These are phyloP conservation scores for Marsdenia floribunda DNA, from an alignment of 257 asterid species.

Conservation along the genomic window DNA sequence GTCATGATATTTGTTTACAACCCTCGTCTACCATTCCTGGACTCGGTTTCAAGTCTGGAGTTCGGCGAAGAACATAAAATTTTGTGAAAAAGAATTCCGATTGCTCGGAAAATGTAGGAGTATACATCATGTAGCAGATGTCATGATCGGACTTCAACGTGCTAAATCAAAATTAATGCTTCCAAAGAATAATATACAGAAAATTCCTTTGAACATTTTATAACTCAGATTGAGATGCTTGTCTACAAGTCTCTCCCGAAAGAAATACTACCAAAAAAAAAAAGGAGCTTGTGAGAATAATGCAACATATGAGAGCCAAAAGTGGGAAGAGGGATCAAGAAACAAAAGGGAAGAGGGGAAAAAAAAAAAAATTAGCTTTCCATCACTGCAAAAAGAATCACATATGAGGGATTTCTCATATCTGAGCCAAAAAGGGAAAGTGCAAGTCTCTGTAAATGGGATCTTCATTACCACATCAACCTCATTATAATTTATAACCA, in stretches of 20 bases:
- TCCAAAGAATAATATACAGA: constrained; percentile 5
- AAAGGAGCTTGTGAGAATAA: constrained; percentile 1
- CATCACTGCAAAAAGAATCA: constrained; percentile 7
- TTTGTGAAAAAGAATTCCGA: too few relatives aligned
- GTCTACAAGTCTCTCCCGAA: background rate
- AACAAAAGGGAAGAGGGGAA: background rate
- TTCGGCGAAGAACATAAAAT: background rate
- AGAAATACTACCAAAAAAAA: background rate
- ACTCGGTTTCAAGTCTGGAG: background rate
- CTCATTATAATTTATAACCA: background rate
- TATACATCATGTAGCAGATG: background rate
- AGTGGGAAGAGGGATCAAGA: background rate
- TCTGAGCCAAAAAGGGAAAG: background rate
- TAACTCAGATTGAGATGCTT: background rate
- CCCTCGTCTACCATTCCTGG: background rate
- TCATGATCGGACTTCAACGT: too few relatives aligned
- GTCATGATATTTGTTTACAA: too few relatives aligned
- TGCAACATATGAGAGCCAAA: constrained; percentile 4
- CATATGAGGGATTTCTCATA: background rate
- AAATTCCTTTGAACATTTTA: background rate
- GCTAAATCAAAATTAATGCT: background rate
- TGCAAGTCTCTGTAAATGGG: background rate
- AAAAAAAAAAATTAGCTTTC: background rate
- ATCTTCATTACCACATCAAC: background rate
- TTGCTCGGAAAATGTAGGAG: too few relatives aligned